Evolutionary conservation across 1,139 yeast species (phyloP), one percentile per base, ranked within the genome.

Genomic region (Yamadazyma songkhlaensis): DNA sequence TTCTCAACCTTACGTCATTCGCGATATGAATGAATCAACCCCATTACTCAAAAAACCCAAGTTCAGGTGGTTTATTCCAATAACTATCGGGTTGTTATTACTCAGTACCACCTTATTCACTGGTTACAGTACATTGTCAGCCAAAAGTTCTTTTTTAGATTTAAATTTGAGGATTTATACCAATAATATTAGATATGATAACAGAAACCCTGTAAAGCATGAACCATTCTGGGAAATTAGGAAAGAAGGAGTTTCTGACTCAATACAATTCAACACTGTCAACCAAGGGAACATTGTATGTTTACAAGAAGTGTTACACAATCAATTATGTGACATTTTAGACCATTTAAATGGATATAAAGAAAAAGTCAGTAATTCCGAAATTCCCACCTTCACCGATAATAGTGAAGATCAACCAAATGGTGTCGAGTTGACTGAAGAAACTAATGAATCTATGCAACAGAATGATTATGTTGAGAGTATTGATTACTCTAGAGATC

Each of bases 151-250:
- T 17, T 13, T 27, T 27, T 15, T 11, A 5, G 29, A 13, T n/a
- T 44, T 62, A 25, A 47, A 47, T 25, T 50, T 75, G 32, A 55
- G 80, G 27, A 45, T 78, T 3, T 77, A 77, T 50, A 71, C 79
- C 21, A 74, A 78, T 50, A 78, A 78, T 46, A 72, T 78, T 39
- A 59, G 84, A 17, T 73, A 60, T 46, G 82, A 74, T 39, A 72
- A 61, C 39, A 42, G 36, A 23, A 36, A 55, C 39, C 46, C 58
- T 22, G 57, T 57, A 41, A 45, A 44, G 10, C 51, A 64, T 10
- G 83, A 78, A 48, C 49, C 51, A 34, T 61, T 61, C 3, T 78
- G 84, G 84, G 40, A 37, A 3, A 54, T 55, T 29, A 62, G 81
- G 25, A 64, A 60, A 39, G 51, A 50, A 6, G 59, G 62, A 17